Evolutionary conservation across 2,329 filamentous ascomycete species (phyloP), one percentile per base, ranked within the genome.

Genomic region (Aspergillus ruber): DNA sequence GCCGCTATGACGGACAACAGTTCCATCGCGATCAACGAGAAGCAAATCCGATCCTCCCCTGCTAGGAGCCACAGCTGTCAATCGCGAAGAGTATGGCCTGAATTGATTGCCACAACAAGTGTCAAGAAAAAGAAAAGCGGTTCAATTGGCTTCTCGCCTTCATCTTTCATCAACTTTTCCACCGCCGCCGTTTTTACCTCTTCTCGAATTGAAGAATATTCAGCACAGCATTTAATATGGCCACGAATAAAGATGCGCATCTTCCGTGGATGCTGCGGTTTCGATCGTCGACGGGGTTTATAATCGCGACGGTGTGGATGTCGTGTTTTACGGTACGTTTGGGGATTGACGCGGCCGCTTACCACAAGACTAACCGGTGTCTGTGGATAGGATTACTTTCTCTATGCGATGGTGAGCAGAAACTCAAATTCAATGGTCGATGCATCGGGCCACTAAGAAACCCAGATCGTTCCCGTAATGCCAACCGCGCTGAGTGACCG

Each of bases 261-360:
- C 57, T 54, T 6, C 60, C 60, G 29, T 57, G 57, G 55, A 49
- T 62, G 8, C 60, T 79, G 3, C 51, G 62, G 66, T 79, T 76
- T 74, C 74, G 81, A n/a, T 81, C 79, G 9, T 79, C 75, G 45
- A 78, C 77, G 2, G 56, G 74, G 41, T 84, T 84, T 66, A 82
- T 83, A 53, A 61, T 81, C 35, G 63, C 72, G 6, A 82, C 80
- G 2, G 77, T 84, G n/a, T 63, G 61, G 61, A 61, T 55, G 40
- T 63, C 61, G 12, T 59, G 51, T 9, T 63, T 63, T 45, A 62
- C 61, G 12, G 60, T 63, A 54, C n/a, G 56, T 54, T 10, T 18
- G 27, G 29, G 2, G 17, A 13, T n/a, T 20, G 2, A 12, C 10
- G 25, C 25, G 25, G 12, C 17, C 10, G 8, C 6, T 12, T 18